phyloP scores from a whole-genome alignment of 2,329 filamentous ascomycete genomes.

The Rhinocladiella mackenziei region DNA sequence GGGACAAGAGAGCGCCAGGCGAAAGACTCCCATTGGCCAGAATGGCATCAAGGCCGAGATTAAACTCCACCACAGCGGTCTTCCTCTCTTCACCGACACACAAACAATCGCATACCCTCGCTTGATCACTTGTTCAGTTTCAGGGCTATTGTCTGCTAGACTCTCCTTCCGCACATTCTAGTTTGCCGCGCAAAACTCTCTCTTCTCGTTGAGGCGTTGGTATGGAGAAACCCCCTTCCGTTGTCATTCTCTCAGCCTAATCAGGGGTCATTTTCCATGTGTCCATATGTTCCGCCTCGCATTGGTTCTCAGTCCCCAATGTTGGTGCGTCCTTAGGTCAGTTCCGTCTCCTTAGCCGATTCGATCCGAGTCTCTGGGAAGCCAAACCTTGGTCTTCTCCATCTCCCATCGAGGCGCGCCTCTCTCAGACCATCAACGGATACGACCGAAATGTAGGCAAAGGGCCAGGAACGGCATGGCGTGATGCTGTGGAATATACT shows the following conservation, averaged over 20 bases:
- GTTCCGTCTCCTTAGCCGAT: neutral
- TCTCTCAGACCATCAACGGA: slow-evolving; percentile 4
- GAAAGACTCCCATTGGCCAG: neutral
- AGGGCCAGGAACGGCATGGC: slow-evolving; percentile 2
- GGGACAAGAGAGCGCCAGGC: neutral
- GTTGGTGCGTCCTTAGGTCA: neutral
- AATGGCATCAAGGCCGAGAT: neutral
- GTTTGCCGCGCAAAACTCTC: no score
- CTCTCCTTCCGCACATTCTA: neutral
- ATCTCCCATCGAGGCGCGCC: no score
- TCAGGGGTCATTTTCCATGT: slow-evolving; percentile 1
- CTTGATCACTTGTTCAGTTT: no score
- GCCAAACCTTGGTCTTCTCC: neutral
- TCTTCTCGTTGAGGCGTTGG: no score
- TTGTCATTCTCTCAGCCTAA: neutral
- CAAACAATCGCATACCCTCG: neutral
- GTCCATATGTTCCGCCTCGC: neutral
- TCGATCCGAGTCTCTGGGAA: neutral
- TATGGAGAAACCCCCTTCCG: neutral
- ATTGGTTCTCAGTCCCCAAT: slow-evolving; percentile 1
- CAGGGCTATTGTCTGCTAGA: neutral
- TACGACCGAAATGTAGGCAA: neutral
- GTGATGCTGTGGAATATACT: neutral
- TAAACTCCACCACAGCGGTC: neutral
- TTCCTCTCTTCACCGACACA: neutral